Evolutionary conservation across 2,329 filamentous ascomycete species (phyloP).

Genomic region (Elsinoe fawcettii): DNA sequence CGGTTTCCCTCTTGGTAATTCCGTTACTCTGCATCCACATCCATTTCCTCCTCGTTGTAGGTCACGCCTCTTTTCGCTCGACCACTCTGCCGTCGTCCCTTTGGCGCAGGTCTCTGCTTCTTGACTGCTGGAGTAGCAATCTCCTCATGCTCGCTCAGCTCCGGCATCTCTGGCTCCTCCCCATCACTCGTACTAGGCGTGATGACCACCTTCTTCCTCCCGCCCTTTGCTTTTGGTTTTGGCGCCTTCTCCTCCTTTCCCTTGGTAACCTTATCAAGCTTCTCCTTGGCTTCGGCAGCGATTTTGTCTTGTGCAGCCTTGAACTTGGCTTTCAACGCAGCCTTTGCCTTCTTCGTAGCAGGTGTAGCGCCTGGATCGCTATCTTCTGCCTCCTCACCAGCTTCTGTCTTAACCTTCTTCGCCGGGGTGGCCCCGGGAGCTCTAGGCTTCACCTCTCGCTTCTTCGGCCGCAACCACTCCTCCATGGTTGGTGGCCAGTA

Average conservation of each 20-base stretch:
- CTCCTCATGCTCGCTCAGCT: constrained; percentile 23
- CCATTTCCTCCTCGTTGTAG: constrained; percentile 16
- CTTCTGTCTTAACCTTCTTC: constrained; percentile 25
- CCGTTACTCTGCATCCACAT: constrained; percentile 13
- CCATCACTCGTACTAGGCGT: constrained; percentile 37
- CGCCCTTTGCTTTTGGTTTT: constrained; percentile 11
- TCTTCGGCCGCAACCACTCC: constrained; percentile 78
- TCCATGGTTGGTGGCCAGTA: constrained; percentile 90
- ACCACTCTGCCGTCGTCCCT: constrained; percentile 29
- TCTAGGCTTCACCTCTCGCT: constrained; percentile 57
- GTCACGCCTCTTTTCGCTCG: constrained; percentile 22
- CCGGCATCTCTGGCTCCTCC: constrained; percentile 20
- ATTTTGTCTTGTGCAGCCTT: constrained; percentile 14
- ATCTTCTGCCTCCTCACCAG: constrained; percentile 24
- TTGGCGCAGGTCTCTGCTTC: not conserved
- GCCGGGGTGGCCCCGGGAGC: constrained; percentile 29
- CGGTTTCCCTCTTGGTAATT: not conserved
- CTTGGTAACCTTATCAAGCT: constrained; percentile 20
- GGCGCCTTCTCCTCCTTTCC: constrained; percentile 17
- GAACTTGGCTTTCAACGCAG: constrained; percentile 23
- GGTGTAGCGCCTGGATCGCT: constrained; percentile 31
- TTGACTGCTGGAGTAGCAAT: constrained; percentile 24
- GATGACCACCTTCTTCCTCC: constrained; percentile 32
- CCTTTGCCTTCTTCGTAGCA: constrained; percentile 36
- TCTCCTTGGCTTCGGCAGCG: constrained; percentile 19